Evolutionary conservation across 805 yeast species (phyloP).

Genomic region (Zygosaccharomyces gambellarensis): DNA sequence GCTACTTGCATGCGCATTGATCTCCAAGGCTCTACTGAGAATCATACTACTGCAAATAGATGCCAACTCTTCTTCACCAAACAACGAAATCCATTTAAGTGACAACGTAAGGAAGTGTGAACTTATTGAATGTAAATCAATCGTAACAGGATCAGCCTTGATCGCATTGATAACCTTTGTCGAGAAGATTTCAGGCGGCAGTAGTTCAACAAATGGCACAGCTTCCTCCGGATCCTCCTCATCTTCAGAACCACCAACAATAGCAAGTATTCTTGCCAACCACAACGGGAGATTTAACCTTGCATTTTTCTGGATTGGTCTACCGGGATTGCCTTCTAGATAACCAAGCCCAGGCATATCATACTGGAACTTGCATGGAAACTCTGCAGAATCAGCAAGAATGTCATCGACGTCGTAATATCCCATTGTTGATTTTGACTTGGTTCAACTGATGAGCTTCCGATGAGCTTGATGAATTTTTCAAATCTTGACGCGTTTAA

Average conservation of each 20-base stretch:
- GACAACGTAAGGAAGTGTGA: conserved; percentile 67
- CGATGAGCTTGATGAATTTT: not conserved
- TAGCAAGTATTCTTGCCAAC: conserved; percentile 78
- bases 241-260: conserved; percentile 36
- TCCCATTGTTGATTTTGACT: conserved; percentile 23
- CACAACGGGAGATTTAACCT: conserved; percentile 80
- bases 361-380: conserved; percentile 75
- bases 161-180: conserved; percentile 72
- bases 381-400: conserved; percentile 61
- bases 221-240: conserved; percentile 30
- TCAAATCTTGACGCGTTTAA: not conserved
- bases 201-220: conserved; percentile 56
- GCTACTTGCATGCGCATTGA: conserved; percentile 59
- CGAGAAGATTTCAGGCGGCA: conserved; percentile 66
- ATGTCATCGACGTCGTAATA: conserved; percentile 79
- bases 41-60: conserved; percentile 49
- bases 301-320: conserved; percentile 47
- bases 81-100: conserved; percentile 72
- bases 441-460: not conserved
- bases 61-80: conserved; percentile 59
- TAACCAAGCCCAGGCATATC: conserved; percentile 86
- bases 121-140: conserved; percentile 63
- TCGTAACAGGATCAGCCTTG: conserved; percentile 58
- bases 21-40: conserved; percentile 60
- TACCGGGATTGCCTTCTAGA: conserved; percentile 71